phyloP scores from a whole-genome alignment of 2,329 filamentous ascomycete genomes.

The Pseudogymnoascus sp. region DNA sequence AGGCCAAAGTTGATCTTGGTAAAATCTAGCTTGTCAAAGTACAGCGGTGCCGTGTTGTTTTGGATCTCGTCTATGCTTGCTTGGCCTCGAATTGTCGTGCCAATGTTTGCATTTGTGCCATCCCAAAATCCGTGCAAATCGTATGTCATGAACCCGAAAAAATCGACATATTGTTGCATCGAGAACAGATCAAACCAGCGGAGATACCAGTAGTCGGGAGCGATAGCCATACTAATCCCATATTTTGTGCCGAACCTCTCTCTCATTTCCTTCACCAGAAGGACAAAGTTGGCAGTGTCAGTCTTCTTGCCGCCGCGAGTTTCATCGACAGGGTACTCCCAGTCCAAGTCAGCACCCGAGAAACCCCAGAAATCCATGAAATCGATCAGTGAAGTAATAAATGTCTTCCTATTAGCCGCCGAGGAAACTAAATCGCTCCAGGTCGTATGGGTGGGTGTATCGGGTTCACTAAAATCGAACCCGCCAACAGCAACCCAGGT shows the following conservation, averaged over 20 bases:
- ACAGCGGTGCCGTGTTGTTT: conserved; percentile 31
- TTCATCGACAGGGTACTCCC: conserved; percentile 35
- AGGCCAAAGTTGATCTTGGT: conserved; percentile 39
- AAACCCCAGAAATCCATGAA: conserved; percentile 33
- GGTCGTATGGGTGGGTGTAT: conserved; percentile 21
- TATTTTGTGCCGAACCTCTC: conserved; percentile 29
- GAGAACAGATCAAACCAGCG: conserved; percentile 24
- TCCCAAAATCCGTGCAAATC: conserved; percentile 38
- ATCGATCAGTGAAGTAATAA: conserved; percentile 29
- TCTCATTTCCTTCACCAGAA: not conserved
- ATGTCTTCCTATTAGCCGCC: conserved; percentile 24
- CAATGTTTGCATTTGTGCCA: conserved; percentile 24
- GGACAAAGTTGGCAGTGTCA: conserved; percentile 31
- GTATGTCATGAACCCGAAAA: conserved; percentile 31
- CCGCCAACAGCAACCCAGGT: conserved; percentile 18
- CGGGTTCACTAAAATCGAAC: conserved; percentile 25
- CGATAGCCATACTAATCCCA: conserved; percentile 32
- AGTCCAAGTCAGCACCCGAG: conserved; percentile 38
- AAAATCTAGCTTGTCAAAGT: conserved; percentile 33
- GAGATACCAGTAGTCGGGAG: conserved; percentile 25
- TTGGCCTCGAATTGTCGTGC: conserved; percentile 30
- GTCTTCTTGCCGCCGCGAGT: conserved; percentile 29
- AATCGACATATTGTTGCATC: conserved; percentile 24
- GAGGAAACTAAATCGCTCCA: conserved; percentile 26
- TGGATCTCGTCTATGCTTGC: conserved; percentile 36